A percentile compares a stretch with the other conserved stretches of the same genome.
Evolutionary conservation across 2,329 filamentous ascomycete species (phyloP).

Genomic region (Endothia cerciana): DNA sequence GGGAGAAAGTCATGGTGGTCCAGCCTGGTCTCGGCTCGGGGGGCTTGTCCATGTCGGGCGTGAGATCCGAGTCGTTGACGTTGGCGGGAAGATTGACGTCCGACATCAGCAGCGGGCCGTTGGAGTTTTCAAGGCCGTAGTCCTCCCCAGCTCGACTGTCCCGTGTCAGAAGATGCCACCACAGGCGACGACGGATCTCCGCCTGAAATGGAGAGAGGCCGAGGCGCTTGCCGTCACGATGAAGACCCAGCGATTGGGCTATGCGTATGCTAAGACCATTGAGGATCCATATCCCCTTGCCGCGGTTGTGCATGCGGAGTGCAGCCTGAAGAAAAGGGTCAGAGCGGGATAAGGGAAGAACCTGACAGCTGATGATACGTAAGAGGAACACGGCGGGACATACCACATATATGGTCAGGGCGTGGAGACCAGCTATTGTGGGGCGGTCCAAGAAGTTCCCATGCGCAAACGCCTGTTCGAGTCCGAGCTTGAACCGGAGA

Average conservation of each 20-base stretch:
- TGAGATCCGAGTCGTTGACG: constrained; percentile 57
- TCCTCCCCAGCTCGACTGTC: constrained; percentile 39
- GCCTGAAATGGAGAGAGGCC: constrained; percentile 54
- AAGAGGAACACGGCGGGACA: constrained; percentile 11
- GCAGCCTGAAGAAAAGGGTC: constrained; percentile 35
- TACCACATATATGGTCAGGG: constrained; percentile 44
- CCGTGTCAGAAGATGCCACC: constrained; percentile 58
- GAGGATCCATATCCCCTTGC: constrained; percentile 44
- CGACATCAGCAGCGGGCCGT: constrained; percentile 44
- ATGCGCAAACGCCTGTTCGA: constrained; percentile 45
- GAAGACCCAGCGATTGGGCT: constrained; percentile 48
- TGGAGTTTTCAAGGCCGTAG: constrained; percentile 47
- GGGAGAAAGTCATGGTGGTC: constrained; percentile 60
- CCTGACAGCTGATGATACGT: neutral
- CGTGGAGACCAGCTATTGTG: constrained; percentile 41
- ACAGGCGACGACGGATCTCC: constrained; percentile 56
- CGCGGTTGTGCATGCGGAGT: constrained; percentile 39
- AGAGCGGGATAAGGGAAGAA: constrained; percentile 28
- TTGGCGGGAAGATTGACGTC: constrained; percentile 53
- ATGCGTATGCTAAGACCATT: constrained; percentile 50
- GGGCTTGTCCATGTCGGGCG: constrained; percentile 51
- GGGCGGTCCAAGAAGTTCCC: constrained; percentile 46
- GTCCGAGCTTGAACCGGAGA: constrained; percentile 37
- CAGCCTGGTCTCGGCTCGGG: constrained; percentile 54
- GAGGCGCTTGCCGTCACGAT: constrained; percentile 49